Evolutionary conservation across 2,329 filamentous ascomycete genomes (phyloP).

Genomic region (Thielaviopsis musarum): DNA sequence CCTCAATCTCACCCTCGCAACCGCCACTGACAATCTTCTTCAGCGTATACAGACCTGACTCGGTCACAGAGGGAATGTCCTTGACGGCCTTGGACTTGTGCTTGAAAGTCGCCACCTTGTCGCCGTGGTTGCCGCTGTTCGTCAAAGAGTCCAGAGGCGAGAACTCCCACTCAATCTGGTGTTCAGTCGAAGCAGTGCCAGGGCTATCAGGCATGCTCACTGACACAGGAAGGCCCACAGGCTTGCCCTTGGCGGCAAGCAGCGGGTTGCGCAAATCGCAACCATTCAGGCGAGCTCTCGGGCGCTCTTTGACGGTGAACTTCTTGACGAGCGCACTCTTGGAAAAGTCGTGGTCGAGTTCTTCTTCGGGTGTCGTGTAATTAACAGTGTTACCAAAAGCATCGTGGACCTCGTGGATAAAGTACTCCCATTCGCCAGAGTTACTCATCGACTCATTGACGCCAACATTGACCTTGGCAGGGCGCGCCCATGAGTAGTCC

Average conservation of each 20-base stretch:
- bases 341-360: constrained; percentile 46
- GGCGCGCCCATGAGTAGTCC: constrained; percentile 59
- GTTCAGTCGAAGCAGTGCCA: constrained; percentile 46
- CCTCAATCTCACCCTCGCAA: constrained; percentile 76
- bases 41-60: constrained; percentile 74
- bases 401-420: constrained; percentile 82
- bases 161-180: constrained; percentile 68
- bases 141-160: constrained; percentile 55
- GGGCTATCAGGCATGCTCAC: constrained; percentile 36
- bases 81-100: constrained; percentile 43
- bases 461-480: constrained; percentile 59
- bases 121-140: constrained; percentile 52
- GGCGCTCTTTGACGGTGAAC: constrained; percentile 77
- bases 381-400: constrained; percentile 73
- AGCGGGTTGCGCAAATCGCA: constrained; percentile 70
- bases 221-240: constrained; percentile 48
- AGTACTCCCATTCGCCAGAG: constrained; percentile 73
- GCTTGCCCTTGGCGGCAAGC: constrained; percentile 62
- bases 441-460: constrained; percentile 77
- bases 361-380: constrained; percentile 50
- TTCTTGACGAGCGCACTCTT: constrained; percentile 51
- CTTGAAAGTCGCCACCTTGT: constrained; percentile 37
- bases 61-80: constrained; percentile 51
- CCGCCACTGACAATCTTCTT: constrained; percentile 62
- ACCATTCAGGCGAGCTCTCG: constrained; percentile 50